Evolutionary conservation across 805 yeast species (phyloP).

Genomic region (Lipomyces japonicus): DNA sequence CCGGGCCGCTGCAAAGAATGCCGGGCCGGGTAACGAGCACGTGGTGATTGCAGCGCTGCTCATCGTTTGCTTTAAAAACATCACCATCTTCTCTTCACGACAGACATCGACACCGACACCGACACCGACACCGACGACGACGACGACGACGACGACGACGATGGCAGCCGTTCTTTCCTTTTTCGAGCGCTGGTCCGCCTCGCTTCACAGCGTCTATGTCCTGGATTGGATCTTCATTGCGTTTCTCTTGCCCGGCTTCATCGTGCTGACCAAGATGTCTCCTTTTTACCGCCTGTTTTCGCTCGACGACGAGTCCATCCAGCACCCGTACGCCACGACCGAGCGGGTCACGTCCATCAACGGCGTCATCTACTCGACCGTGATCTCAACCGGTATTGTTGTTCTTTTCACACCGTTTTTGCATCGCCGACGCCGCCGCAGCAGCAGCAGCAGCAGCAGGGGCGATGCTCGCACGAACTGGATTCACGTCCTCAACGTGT

Average conservation of each 20-base stretch:
- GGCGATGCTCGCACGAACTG: too few species aligned
- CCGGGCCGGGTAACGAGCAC: too few species aligned
- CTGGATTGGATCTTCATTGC: conserved; percentile 25
- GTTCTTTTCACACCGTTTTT: conserved; percentile 27
- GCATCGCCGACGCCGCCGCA: conserved; percentile 27
- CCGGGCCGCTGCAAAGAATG: too few species aligned
- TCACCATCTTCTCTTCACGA: too few species aligned
- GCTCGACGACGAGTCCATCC: conserved; percentile 70
- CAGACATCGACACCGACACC: too few species aligned
- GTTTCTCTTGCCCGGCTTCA: conserved; percentile 23
- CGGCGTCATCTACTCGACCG: conserved; percentile 26
- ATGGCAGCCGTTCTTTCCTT: neutral
- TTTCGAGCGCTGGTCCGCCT: conserved; percentile 5
- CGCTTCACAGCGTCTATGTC: conserved; percentile 19
- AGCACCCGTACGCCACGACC: conserved; percentile 73
- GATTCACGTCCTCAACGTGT: conserved; percentile 27
- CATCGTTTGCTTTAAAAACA: too few species aligned
- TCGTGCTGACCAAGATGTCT: conserved; percentile 23
- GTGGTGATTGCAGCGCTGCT: too few species aligned
- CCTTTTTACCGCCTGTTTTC: conserved; percentile 45
- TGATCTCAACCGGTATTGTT: conserved; percentile 22
- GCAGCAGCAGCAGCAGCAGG: too few species aligned
- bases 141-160: neutral
- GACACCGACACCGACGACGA: too few species aligned
- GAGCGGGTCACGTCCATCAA: conserved; percentile 60